phyloP scores from a whole-genome alignment of 768 basidiomycete species.

The Termitomyces sp. region DNA sequence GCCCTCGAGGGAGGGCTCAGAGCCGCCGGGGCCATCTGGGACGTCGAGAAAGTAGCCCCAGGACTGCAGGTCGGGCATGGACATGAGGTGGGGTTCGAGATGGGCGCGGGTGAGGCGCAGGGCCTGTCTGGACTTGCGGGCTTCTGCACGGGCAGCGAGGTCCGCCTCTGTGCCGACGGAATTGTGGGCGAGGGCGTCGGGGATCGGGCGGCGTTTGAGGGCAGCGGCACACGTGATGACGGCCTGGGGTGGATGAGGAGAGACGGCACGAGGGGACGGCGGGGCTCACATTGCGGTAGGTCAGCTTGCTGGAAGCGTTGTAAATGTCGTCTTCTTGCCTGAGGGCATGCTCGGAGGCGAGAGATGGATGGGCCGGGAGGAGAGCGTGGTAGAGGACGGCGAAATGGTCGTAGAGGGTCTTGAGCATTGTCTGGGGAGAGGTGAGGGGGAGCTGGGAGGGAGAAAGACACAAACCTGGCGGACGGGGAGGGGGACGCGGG shows the following conservation, averaged over 20 bases:
- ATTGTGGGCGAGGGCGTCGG: constrained; percentile 52
- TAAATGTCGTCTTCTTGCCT: constrained; percentile 81
- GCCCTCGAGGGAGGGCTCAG: constrained; percentile 55
- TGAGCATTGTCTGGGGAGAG: constrained; percentile 59
- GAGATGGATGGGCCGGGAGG: constrained; percentile 42
- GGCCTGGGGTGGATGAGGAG: constrained; percentile 28
- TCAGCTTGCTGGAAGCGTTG: constrained; percentile 62
- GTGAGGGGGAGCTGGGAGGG: constrained; percentile 7
- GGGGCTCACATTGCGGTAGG: constrained; percentile 71
- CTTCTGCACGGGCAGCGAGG: constrained; percentile 47
- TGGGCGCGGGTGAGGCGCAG: constrained; percentile 46
- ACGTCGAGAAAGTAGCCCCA: constrained; percentile 72
- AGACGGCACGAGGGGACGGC: background rate
- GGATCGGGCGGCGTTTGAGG: constrained; percentile 44
- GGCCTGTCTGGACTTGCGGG: constrained; percentile 44
- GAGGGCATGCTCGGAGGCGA: constrained; percentile 76
- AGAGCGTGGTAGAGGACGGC: constrained; percentile 57
- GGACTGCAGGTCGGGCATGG: constrained; percentile 45
- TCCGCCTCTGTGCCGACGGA: constrained; percentile 78
- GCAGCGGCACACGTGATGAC: constrained; percentile 45
- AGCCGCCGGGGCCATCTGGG: constrained; percentile 63
- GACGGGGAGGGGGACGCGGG: constrained; percentile 66
- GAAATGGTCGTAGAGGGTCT: constrained; percentile 70
- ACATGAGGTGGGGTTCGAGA: constrained; percentile 56
- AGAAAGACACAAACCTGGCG: constrained; percentile 48